Base-by-base conservation (phyloP, 148 eudicot species). In the Tetragonia tetragonoides region DNA sequence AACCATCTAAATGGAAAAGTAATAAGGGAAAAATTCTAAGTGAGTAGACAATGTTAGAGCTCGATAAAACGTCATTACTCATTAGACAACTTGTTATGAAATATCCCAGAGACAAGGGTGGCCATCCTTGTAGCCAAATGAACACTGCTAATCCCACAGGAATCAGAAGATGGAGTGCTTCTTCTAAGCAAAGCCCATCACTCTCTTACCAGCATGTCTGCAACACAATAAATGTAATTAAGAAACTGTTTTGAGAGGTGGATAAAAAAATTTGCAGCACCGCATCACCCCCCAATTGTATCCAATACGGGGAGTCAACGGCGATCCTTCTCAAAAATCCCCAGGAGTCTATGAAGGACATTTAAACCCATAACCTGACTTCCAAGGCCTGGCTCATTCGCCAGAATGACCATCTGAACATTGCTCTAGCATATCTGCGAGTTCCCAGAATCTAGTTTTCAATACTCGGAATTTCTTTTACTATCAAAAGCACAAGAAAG, bases 371-470 rank as follows among this genome's bases (percentile, higher is more conserved):
- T 75, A 87, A 85, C 86, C 82, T 85, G 88, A 87, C 74, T 67
- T 83, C 87, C 86, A 81, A 83, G 84, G 90, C 83, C 87, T 86
- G 90, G 86, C 90, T 76, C 86, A 85, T 79, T 79, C 73, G 86
- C 87, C 92, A 87, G 84, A 82, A 82, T 82, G 86, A 80, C 86
- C 87, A 82, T 77, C 87, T 80, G 84, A 81, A 73, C 89, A 84
- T 82, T 84, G 88, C 90, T 87, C 85, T 89, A 86, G 87, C 87
- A 79, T 64, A 89, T 89, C 90, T 89, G 90, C 93, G 90, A 89
- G 86, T 86, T 85, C 87, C 87, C 84, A 87, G 81, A 87, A 87
- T 87, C 93, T 86, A 84, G 72, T 60, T 75, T 87, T 87, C 79
- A 89, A 86, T 83, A 87, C 81, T 81, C 79, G 75, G 76, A 77